phyloP scores from a whole-genome alignment of 192 early-diverging fungal genomes.

The Gamsiella multidivaricata region DNA sequence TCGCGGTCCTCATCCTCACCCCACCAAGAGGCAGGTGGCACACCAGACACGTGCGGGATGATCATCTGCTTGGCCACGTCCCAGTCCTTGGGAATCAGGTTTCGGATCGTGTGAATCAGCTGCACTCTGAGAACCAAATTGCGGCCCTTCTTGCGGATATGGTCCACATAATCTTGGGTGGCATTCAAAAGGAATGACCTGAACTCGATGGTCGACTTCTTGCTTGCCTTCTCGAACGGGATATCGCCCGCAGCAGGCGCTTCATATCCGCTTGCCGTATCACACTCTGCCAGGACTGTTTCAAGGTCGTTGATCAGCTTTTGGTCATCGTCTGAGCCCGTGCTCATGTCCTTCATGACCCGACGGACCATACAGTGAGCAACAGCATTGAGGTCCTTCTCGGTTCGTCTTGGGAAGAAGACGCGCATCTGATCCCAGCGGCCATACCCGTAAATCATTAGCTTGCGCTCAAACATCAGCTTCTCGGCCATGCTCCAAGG shows the following conservation, averaged over 20 bases:
- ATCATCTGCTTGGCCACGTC: conserved; percentile 66
- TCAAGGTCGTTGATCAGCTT: conserved; percentile 75
- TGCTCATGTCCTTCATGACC: conserved; percentile 60
- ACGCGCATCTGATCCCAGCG: conserved; percentile 73
- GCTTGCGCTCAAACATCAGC: conserved; percentile 65
- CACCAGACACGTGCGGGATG: conserved; percentile 73
- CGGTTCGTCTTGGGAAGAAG: conserved; percentile 65
- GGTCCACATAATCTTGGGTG: conserved; percentile 78
- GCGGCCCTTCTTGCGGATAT: conserved; percentile 71
- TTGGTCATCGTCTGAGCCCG: conserved; percentile 66
- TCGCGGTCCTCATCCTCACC: conserved; percentile 85
- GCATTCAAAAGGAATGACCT: conserved; percentile 78
- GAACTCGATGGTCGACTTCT: conserved; percentile 74
- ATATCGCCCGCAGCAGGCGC: conserved; percentile 55
- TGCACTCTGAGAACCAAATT: conserved; percentile 80
- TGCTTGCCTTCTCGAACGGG: conserved; percentile 73
- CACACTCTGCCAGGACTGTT: conserved; percentile 54
- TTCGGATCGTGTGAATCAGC: conserved; percentile 80
- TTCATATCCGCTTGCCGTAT: conserved; percentile 57
- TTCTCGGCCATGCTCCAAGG: conserved; percentile 68
- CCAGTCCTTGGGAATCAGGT: conserved; percentile 74
- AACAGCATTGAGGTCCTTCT: conserved; percentile 69
- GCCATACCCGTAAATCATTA: conserved; percentile 74
- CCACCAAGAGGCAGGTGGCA: conserved; percentile 76
- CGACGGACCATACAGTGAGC: conserved; percentile 62